These are phyloP conservation scores for Pseudogymnoascus sp. DNA, from an alignment of 2,329 filamentous ascomycete genomes.

Conservation along the genomic window DNA sequence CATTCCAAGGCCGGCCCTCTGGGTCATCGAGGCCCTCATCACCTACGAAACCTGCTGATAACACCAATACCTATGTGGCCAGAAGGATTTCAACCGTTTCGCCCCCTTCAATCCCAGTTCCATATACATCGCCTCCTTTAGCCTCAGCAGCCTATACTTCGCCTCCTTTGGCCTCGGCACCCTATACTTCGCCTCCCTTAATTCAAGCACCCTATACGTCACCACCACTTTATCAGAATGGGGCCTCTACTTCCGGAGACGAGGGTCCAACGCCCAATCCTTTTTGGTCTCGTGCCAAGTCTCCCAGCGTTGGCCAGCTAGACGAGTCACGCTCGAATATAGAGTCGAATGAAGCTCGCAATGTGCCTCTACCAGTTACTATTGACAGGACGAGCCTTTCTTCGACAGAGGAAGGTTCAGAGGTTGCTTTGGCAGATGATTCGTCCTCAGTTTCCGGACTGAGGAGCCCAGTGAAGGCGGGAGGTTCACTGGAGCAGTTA, in stretches of 20 bases:
- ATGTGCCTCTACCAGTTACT: neutral
- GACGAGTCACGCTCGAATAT: neutral
- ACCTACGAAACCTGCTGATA: neutral
- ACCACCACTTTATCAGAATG: neutral
- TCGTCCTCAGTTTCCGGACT: neutral
- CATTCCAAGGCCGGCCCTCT: slow-evolving; percentile 10
- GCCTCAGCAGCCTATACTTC: neutral
- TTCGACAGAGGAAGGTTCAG: neutral
- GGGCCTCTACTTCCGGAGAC: neutral
- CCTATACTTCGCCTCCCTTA: neutral
- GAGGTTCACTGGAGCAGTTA: slow-evolving; percentile 48
- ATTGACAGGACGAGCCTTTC: neutral
- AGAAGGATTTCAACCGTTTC: slow-evolving; percentile 6
- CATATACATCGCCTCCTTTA: neutral
- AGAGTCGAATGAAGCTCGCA: neutral
- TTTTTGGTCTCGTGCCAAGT: neutral
- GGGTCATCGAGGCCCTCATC: neutral
- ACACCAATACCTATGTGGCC: neutral
- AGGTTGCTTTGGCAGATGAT: neutral
- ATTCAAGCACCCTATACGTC: neutral
- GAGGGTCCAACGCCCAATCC: neutral
- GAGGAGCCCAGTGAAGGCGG: slow-evolving; percentile 50
- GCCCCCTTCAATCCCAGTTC: neutral
- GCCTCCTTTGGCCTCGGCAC: neutral
- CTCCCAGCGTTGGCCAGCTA: neutral